Evolutionary conservation across 306 rosid species (phyloP), one percentile per base, ranked within the genome.

Genomic region (Prunus mongolica): DNA sequence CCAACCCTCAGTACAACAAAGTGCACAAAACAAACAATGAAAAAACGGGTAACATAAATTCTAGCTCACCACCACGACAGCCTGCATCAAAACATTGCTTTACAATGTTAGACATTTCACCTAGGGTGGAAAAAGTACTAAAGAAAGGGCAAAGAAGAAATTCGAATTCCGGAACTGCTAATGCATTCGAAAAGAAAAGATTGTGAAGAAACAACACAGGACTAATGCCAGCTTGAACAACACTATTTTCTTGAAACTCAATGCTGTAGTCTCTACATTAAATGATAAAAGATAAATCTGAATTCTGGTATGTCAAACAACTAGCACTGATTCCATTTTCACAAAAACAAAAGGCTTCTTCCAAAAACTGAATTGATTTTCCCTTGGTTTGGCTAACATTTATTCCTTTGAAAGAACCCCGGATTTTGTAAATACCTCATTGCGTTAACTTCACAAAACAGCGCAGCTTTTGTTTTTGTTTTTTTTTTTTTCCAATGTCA

Each of bases 81-180:
- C 98, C 98, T 93, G 97, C 97, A 83, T 67, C 75, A 78, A 24
- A 32, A 58, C 86, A 84, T 74, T 61, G 74, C 14, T 54, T 69
- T 49, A 65, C 72, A 19, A 8, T 22, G 79, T 89, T 56, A 83
- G 82, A 41, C 49, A 32, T 63, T 63, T 63, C 5, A n/a, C 13
- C 67, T 30, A 18, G 3, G 46, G 1, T 5, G 32, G 45, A 30
- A 25, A 22, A 30, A 11, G 12, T 8, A 8, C n/a, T 8, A 30
- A 14, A 15, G n/a, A 13, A 14, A 6, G 2, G 9, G 30, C 27
- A 14, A 5, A 55, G 27, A 72, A n/a, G 50, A 60, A 27, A 67
- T 10, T 7, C 14, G 44, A 52, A 25, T 54, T 18, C 4, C 22
- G 14, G 22, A 11, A 56, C 14, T 11, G 22, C 65, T 6, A 61